A percentile compares a stretch with the other conserved stretches of the same genome.
These are phyloP conservation scores for Leccinum fallax DNA, from an alignment of 1,284 basidiomycete species.

Conservation along the genomic window DNA sequence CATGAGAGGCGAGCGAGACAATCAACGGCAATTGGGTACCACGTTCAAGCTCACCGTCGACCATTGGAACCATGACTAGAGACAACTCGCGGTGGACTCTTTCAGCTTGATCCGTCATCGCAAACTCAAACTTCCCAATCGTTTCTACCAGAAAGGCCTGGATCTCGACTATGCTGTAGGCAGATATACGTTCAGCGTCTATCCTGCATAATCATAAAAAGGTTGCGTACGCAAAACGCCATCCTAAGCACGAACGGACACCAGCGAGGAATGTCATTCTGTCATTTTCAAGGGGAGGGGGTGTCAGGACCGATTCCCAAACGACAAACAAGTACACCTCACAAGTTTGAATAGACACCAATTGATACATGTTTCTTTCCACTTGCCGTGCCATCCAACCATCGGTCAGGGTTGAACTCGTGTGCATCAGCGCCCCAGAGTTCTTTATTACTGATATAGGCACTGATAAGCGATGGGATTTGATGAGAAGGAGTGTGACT, in stretches of 20 bases:
- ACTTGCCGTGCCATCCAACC: slow-evolving; percentile 38
- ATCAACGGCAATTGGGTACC: slow-evolving; percentile 52
- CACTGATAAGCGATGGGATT: slow-evolving; percentile 1
- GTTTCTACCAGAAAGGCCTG: slow-evolving; percentile 53
- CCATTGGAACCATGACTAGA: slow-evolving; percentile 48
- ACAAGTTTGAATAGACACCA: slow-evolving; percentile 57
- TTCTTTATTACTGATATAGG: slow-evolving; percentile 39
- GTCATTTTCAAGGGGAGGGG: background rate
- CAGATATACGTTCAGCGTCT: background rate
- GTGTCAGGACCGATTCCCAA: background rate
- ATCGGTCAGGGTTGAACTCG: slow-evolving; percentile 53
- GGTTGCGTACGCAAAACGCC: slow-evolving; percentile 46
- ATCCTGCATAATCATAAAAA: background rate
- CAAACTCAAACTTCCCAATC: slow-evolving; percentile 50
- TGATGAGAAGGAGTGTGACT: background rate
- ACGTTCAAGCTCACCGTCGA: slow-evolving; percentile 47
- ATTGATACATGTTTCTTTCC: slow-evolving; percentile 42
- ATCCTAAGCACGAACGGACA: slow-evolving; percentile 46
- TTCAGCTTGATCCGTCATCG: slow-evolving; percentile 40
- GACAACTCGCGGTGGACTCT: slow-evolving; percentile 44
- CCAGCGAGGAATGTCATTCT: slow-evolving; percentile 51
- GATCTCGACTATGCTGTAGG: slow-evolving; percentile 45
- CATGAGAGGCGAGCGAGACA: slow-evolving; percentile 41
- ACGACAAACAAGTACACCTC: slow-evolving; percentile 19
- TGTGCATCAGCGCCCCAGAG: slow-evolving; percentile 55